Evolutionary conservation across 1,284 basidiomycete species (phyloP).

Genomic region (Abortiporus biennis): DNA sequence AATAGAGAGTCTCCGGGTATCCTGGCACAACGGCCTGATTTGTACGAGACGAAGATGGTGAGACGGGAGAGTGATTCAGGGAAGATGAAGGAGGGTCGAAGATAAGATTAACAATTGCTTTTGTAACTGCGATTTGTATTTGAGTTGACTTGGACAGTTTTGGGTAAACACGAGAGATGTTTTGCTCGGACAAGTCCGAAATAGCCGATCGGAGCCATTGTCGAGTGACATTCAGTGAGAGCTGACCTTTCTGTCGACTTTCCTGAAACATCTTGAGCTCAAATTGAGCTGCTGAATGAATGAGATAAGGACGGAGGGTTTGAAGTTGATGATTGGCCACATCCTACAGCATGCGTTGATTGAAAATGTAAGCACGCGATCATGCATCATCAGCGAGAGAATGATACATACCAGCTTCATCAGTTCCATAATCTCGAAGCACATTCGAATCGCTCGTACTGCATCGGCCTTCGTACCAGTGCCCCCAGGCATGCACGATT

Average conservation of each 20-base stretch:
- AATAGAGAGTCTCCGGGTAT: slow-evolving; percentile 80
- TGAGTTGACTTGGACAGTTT: slow-evolving; percentile 13
- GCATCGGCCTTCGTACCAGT: slow-evolving; percentile 55
- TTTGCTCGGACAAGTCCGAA: slow-evolving; percentile 29
- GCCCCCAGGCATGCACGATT: slow-evolving; percentile 46
- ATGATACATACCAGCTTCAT: slow-evolving; percentile 79
- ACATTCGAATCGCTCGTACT: slow-evolving; percentile 73
- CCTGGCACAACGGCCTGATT: slow-evolving; percentile 13
- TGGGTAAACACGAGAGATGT: slow-evolving; percentile 1
- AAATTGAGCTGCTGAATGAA: slow-evolving; percentile 76
- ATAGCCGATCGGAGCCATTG: slow-evolving; percentile 53
- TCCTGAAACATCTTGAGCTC: slow-evolving; percentile 77
- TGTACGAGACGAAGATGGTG: slow-evolving; percentile 2
- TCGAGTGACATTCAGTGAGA: slow-evolving; percentile 48
- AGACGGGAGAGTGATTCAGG: background rate
- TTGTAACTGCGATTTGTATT: slow-evolving; percentile 22
- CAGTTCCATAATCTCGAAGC: slow-evolving; percentile 88
- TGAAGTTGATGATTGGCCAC: slow-evolving; percentile 94
- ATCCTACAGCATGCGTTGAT: no score
- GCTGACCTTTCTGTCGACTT: slow-evolving; percentile 37
- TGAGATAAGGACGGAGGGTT: slow-evolving; percentile 79
- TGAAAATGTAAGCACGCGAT: background rate
- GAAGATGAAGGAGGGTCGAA: slow-evolving; percentile 20
- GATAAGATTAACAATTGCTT: slow-evolving; percentile 21
- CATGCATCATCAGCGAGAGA: background rate